Conservation (phyloP, 306 rosid species). For the Neltuma alba region DNA sequence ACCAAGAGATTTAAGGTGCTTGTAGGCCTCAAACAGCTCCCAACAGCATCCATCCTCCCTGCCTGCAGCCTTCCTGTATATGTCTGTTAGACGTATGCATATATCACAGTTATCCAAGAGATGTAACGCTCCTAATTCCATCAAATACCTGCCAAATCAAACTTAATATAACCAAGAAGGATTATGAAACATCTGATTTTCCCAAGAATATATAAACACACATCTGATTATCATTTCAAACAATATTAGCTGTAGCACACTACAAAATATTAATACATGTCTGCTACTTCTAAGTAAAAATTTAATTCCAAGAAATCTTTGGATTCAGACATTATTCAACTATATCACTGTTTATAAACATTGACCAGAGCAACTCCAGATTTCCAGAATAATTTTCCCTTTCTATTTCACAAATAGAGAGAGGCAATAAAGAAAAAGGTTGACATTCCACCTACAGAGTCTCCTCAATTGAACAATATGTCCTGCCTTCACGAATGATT, state of each 20-base stretch:
- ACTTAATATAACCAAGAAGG: constrained; percentile 21
- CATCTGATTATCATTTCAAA: not conserved
- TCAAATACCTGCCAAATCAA: constrained; percentile 62
- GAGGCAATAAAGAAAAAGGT: not conserved
- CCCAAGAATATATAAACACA: not conserved
- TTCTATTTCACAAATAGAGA: constrained; percentile 8
- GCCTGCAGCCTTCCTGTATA: constrained; percentile 52
- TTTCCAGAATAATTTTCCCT: not conserved
- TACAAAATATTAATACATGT: not conserved
- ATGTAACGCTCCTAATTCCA: constrained; percentile 71
- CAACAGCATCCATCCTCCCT: constrained; percentile 54
- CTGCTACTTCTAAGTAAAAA: not conserved
- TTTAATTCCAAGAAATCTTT: not conserved
- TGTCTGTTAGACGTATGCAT: constrained; percentile 54
- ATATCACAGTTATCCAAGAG: constrained; percentile 51
- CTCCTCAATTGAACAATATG: constrained; percentile 76
- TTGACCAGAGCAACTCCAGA: not conserved
- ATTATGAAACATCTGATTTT: constrained; percentile 14
- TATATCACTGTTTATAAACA: not conserved
- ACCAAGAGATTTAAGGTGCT: constrained; percentile 82
- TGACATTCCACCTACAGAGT: constrained; percentile 66
- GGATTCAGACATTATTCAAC: not conserved
- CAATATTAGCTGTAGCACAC: constrained; percentile 11
- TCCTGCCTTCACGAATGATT: constrained; percentile 59
- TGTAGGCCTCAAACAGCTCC: constrained; percentile 86